Conservation (phyloP, 495 filamentous ascomycete genomes). For the Penicillium ochrochloron region DNA sequence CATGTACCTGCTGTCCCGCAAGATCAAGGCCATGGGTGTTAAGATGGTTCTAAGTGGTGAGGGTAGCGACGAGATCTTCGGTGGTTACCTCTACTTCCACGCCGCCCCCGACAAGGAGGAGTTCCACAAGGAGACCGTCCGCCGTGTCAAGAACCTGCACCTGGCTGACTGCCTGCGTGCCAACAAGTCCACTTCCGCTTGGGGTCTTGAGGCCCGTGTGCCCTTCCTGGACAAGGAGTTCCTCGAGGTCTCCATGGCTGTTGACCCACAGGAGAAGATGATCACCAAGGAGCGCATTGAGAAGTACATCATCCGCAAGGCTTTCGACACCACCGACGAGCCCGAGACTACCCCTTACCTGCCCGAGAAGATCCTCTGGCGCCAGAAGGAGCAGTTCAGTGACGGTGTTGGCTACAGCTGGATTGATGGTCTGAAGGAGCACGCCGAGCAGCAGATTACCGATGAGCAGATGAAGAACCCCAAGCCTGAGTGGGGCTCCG, state of each 20-base stretch:
- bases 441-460: conserved; percentile 82
- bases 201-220: conserved; percentile 97
- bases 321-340: conserved; percentile 90
- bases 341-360: conserved; percentile 80
- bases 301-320: conserved; percentile 96
- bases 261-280: conserved; percentile 94
- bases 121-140: conserved; percentile 92
- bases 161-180: conserved; percentile 92
- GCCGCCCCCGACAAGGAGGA: conserved; percentile 85
- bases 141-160: conserved; percentile 93
- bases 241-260: conserved; percentile 86
- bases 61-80: conserved; percentile 96
- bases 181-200: conserved; percentile 99
- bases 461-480: conserved; percentile 98
- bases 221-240: conserved; percentile 98
- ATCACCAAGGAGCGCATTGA: conserved; percentile 90
- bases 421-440: conserved; percentile 97
- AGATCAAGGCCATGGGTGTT: conserved; percentile 98
- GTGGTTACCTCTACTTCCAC: conserved; percentile 98
- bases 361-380: conserved; percentile 92
- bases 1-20: conserved; percentile 96
- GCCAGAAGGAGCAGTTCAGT: conserved; percentile 99
- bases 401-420: conserved; percentile 99
- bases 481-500: conserved; percentile 90
- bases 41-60: conserved; percentile 99